Evolutionary conservation across 2,329 filamentous ascomycete species (phyloP), one percentile per base, ranked within the genome.

Genomic region (Chaetoscypha palmicola): DNA sequence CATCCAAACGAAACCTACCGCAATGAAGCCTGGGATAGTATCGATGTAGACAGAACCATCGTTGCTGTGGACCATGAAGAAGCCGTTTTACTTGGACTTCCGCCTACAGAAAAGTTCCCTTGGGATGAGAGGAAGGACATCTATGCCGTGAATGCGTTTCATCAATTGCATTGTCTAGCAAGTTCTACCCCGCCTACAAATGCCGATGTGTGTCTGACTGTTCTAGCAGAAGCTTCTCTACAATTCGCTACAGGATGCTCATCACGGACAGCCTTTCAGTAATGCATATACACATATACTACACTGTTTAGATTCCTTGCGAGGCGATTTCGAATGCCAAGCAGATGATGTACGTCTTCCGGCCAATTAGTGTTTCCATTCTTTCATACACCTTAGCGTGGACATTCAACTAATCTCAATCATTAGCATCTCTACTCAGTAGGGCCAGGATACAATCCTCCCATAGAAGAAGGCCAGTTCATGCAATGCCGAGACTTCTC

Each of bases 131-230:
- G 26, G 26, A 45, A 39, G 14, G 26, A 24, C 23, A 20, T 45
- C 20, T 45, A 45, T 40, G 23, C 34, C 11, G 35, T 45, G 22
- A 40, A 34, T 36, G 42, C 42, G 16, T 40, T 33, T 33, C 42
- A 45, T 17, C 36, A 40, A 35, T 16, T 45, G 26, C 42, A 45
- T 14, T 45, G 42, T 23, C 24, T 45, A 8, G 42, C 40, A 31
- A 12, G 36, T 34, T 31, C 4, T 8, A 3, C 12, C n/a, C 5
- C 4, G 3, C n/a, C 16, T 34, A 36, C 19, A 36, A 36, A 36
- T 21, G 21, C 4, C 19, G 21, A 10, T 36, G 23, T n/a, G 14
- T 19, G 9, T 36, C 33, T n/a, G n/a, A n/a, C n/a, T n/a, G n/a
- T n/a, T n/a, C n/a, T n/a, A n/a, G n/a, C n/a, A n/a, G n/a, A n/a